A percentile compares a stretch with the other conserved stretches of the same genome.
phyloP scores from a whole-genome alignment of 805 yeast genomes.

The Limtongia smithiae region DNA sequence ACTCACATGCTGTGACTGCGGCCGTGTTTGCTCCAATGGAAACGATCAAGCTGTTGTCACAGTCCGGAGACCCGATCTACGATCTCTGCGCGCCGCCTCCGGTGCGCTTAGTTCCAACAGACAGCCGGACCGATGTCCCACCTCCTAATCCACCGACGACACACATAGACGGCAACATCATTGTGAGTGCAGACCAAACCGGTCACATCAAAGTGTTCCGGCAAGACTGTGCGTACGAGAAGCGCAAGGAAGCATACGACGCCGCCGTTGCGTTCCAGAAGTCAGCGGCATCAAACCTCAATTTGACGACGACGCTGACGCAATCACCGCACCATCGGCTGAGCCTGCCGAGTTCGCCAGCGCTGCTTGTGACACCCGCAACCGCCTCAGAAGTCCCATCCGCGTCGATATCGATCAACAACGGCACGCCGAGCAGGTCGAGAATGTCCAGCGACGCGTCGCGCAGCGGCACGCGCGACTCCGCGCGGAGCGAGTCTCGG shows the following conservation, averaged over 20 bases:
- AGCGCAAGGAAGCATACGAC: conserved; percentile 28
- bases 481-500: conserved; percentile 7
- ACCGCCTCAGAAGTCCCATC: too few species aligned
- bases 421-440: neutral
- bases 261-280: conserved; percentile 3
- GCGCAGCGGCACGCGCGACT: neutral
- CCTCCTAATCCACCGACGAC: conserved; percentile 10
- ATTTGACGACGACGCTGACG: conserved; percentile 2
- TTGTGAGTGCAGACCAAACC: conserved; percentile 70
- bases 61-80: conserved; percentile 76
- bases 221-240: conserved; percentile 63
- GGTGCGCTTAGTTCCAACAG: conserved; percentile 17
- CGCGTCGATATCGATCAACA: neutral
- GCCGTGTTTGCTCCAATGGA: conserved; percentile 74
- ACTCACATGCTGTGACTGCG: conserved; percentile 66
- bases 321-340: neutral
- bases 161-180: conserved; percentile 43
- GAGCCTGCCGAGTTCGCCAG: neutral
- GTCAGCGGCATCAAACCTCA: neutral
- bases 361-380: too few species aligned
- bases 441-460: neutral
- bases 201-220: conserved; percentile 77
- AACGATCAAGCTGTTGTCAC: conserved; percentile 60
- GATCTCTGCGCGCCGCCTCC: conserved; percentile 49
- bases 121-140: neutral